Evolutionary conservation across 768 basidiomycete species (phyloP).

Genomic region (Cystofilobasidium ferigula): DNA sequence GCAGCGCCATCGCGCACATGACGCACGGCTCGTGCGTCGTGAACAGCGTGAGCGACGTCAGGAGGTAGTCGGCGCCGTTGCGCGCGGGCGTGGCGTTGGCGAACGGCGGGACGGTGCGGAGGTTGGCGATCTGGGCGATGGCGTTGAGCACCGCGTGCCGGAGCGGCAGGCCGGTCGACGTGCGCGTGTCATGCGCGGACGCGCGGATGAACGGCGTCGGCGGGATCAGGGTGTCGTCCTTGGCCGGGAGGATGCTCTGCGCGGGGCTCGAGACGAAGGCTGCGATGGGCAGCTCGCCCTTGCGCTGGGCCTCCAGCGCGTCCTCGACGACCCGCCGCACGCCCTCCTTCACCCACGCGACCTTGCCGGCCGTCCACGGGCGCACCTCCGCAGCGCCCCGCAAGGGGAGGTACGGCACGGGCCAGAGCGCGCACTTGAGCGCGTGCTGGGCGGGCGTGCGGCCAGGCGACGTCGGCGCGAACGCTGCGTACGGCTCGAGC

Average conservation of each 20-base stretch:
- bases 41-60: conserved; percentile 74
- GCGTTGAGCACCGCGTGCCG: conserved; percentile 71
- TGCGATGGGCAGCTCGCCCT: conserved; percentile 68
- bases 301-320: conserved; percentile 44
- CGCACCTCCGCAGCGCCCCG: conserved; percentile 45
- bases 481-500: conserved; percentile 23
- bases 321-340: conserved; percentile 48
- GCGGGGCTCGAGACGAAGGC: conserved; percentile 50
- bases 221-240: conserved; percentile 34
- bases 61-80: conserved; percentile 76
- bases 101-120: conserved; percentile 36
- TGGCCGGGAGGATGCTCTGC: conserved; percentile 26
- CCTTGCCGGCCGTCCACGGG: conserved; percentile 54
- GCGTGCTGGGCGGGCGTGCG: conserved; percentile 54
- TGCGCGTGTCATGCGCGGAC: conserved; percentile 59
- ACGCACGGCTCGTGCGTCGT: conserved; percentile 93
- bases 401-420: conserved; percentile 38
- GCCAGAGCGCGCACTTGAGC: conserved; percentile 71
- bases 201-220: conserved; percentile 37
- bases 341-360: conserved; percentile 65
- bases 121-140: conserved; percentile 34
- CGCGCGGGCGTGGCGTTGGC: conserved; percentile 32
- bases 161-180: conserved; percentile 59
- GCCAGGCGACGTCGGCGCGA: conserved; percentile 58
- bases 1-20: conserved; percentile 92